Base-by-base conservation (phyloP, 768 basidiomycete species). In the Tulasnella sp. region DNA sequence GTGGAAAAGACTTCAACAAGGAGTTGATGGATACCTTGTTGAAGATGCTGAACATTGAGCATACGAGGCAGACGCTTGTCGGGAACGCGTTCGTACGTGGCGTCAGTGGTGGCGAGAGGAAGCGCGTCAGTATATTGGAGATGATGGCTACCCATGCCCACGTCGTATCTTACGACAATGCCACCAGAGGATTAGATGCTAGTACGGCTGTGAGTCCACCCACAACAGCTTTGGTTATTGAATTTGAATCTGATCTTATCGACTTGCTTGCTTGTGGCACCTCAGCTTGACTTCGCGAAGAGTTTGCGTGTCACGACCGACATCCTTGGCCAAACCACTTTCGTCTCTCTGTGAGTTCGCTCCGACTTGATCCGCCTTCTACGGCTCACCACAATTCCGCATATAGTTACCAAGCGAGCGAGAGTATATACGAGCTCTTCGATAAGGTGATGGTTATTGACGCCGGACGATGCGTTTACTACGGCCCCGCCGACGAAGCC, bases 51-150 rank as follows among this genome's bases (percentile, higher is more conserved):
- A 90, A 91, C 11, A 76, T 94, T 63, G 73, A 74, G 2, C 87
- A 88, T 66, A 82, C 79, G 2, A 76, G 77, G 66, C 76, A 83
- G 57, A 92, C 88, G 0, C 78, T 78, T 53, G 76, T 93, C 48
- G 92, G 92, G 4, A 80, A 92, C 72, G 85, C 82, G 17, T 77
- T 79, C 30, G 78, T 92, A 9, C 75, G 76, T 54, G 75, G 85
- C n/a, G 77, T 87, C 17, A 81, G 79, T 41, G 85, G 86, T 11
- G 87, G 86, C 2, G 82, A 88, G 74, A 77, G 83, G 53, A 91
- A 90, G 69, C 80, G 89, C 10, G 87, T 91, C 2, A 83, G 84
- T n/a, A 85, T 89, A 63, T 77, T 79, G 1, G 90, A 92, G 68
- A 89, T 87, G 79, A 69, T 89, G 55, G 80, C 82, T 0, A 79